A percentile compares a stretch with the other conserved stretches of the same genome.
Evolutionary conservation across 2,329 filamentous ascomycete species (phyloP).

Genomic region (Fusarium sp.): DNA sequence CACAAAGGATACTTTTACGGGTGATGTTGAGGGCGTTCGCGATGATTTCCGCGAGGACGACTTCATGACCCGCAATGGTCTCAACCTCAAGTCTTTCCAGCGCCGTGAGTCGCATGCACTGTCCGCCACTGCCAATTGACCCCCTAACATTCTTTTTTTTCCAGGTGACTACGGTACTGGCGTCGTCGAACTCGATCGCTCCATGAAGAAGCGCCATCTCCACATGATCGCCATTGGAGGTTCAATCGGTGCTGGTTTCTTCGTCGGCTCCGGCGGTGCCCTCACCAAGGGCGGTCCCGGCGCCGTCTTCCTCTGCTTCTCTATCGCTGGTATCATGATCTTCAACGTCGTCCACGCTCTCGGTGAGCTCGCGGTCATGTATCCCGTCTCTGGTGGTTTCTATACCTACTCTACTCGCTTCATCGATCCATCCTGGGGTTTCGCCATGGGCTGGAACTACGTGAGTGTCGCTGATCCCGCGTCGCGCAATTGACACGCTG

Average conservation of each 20-base stretch:
- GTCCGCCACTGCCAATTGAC: not conserved
- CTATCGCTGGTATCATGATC: constrained; percentile 68
- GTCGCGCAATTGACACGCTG: not conserved
- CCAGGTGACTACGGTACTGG: constrained; percentile 41
- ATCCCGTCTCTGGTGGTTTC: constrained; percentile 70
- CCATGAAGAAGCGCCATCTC: constrained; percentile 66
- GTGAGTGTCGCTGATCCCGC: not conserved
- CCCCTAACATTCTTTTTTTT: constrained; percentile 1
- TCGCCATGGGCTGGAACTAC: constrained; percentile 59
- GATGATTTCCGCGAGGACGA: constrained; percentile 38
- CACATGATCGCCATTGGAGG: constrained; percentile 72
- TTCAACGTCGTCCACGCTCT: constrained; percentile 69
- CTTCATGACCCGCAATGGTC: constrained; percentile 43
- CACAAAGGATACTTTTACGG: constrained; percentile 18
- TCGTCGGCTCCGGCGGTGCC: constrained; percentile 67
- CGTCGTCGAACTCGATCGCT: constrained; percentile 51
- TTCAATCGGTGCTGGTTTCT: constrained; percentile 70
- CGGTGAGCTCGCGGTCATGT: constrained; percentile 69
- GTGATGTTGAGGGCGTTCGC: constrained; percentile 11
- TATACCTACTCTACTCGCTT: constrained; percentile 70
- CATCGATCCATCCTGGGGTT: constrained; percentile 69
- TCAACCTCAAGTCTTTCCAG: constrained; percentile 39
- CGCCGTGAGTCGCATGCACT: constrained; percentile 23
- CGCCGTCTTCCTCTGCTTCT: constrained; percentile 59
- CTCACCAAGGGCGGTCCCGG: constrained; percentile 61